Conservation (phyloP, 1,284 basidiomycete species). For the Rhodofomes roseus region DNA sequence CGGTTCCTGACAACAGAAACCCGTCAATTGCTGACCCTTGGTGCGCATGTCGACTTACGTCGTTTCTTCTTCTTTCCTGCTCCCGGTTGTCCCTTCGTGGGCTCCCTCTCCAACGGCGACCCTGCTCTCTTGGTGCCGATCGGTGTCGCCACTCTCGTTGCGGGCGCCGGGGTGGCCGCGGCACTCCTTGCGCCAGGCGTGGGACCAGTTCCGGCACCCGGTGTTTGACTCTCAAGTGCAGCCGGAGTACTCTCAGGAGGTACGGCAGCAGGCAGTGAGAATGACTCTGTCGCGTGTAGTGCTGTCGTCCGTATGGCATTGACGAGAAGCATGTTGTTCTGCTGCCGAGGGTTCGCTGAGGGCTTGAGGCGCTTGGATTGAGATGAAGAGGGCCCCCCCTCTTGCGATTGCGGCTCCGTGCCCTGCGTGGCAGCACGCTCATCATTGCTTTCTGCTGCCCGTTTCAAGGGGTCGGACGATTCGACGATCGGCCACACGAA, state of each 20-base stretch:
- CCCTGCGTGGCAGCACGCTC: conserved; percentile 11
- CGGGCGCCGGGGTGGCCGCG: conserved; percentile 54
- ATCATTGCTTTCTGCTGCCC: not conserved
- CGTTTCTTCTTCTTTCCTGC: conserved; percentile 72
- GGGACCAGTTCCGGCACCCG: conserved; percentile 33
- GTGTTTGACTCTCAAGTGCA: conserved; percentile 29
- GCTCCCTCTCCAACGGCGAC: conserved; percentile 38
- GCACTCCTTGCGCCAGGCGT: conserved; percentile 22
- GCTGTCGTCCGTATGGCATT: conserved; percentile 77
- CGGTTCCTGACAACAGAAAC: conserved; percentile 12
- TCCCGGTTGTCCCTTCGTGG: conserved; percentile 43
- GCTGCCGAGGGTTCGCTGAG: conserved; percentile 44
- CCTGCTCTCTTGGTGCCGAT: conserved; percentile 34
- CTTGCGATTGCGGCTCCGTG: conserved; percentile 15
- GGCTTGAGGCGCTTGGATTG: conserved; percentile 2
- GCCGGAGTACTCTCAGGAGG: conserved; percentile 31
- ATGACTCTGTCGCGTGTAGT: conserved; percentile 54
- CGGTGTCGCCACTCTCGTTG: conserved; percentile 36
- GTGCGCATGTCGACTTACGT: conserved; percentile 31
- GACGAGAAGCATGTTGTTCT: conserved; percentile 63
- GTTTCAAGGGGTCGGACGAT: conserved; percentile 25
- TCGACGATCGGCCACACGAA: conserved; percentile 79
- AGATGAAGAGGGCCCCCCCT: conserved; percentile 9
- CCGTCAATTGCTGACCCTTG: not conserved
- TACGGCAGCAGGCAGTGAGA: conserved; percentile 27